Conservation (phyloP, 2,329 filamentous ascomycete species). For the Penicillium sp. region DNA sequence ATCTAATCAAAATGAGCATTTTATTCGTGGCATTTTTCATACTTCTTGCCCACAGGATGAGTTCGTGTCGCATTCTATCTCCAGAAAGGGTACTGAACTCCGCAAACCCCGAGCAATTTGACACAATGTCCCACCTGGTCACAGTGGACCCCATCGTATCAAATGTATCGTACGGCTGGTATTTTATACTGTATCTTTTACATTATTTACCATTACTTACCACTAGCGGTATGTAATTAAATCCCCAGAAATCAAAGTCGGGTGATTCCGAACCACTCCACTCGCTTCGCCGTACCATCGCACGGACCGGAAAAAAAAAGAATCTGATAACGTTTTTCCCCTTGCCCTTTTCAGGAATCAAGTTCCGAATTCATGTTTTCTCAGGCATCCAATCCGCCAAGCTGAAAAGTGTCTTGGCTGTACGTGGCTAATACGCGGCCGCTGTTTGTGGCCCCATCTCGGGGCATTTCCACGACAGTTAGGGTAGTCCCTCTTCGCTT, state of each 20-base stretch:
- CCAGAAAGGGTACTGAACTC: conserved; percentile 1
- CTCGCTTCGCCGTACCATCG: not conserved
- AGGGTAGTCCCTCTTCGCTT: not conserved
- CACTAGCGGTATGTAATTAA: not conserved
- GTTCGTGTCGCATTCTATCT: not conserved
- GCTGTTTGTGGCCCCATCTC: not conserved
- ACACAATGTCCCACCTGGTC: not conserved
- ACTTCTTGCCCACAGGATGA: not conserved
- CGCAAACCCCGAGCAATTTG: not conserved
- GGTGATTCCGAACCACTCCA: not conserved
- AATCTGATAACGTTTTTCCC: conserved; percentile 3
- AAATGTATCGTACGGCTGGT: not conserved
- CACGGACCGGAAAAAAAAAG: conserved; percentile 6
- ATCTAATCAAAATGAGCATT: not conserved
- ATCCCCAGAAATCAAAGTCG: not conserved
- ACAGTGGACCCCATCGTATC: no score
- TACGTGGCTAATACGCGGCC: not conserved
- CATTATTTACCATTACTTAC: not conserved
- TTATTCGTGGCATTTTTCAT: not conserved
- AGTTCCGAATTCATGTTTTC: not conserved
- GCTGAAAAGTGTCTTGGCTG: not conserved
- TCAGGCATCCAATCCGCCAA: not conserved
- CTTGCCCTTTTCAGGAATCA: not conserved
- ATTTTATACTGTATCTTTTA: not conserved
- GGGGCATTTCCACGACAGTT: not conserved